Evolutionary conservation across 2,329 filamentous ascomycete genomes (phyloP).

Genomic region (Coniochaeta ligniaria): DNA sequence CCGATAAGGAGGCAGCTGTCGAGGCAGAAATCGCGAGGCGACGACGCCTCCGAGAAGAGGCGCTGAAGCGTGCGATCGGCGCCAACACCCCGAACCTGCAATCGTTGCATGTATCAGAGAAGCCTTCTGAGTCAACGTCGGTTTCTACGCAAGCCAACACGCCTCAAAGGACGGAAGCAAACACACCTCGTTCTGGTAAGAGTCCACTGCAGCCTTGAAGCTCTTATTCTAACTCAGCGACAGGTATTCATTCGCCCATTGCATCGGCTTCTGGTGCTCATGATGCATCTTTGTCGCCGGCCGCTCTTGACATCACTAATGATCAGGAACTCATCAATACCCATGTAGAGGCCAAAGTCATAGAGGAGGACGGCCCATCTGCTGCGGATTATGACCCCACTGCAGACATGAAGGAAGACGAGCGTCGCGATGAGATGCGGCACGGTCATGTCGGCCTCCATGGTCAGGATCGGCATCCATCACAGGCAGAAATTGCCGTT

Average conservation of each 20-base stretch:
- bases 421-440: conserved; percentile 60
- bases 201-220: background rate
- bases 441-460: conserved; percentile 47
- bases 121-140: conserved; percentile 47
- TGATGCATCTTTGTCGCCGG: conserved; percentile 44
- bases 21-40: conserved; percentile 79
- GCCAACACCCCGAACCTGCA: conserved; percentile 68
- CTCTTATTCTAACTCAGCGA: conserved; percentile 10
- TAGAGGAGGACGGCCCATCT: conserved; percentile 67
- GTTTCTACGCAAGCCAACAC: conserved; percentile 38
- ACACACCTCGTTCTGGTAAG: conserved; percentile 43
- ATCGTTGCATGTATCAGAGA: conserved; percentile 62
- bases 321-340: conserved; percentile 62
- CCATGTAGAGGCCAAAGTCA: conserved; percentile 33
- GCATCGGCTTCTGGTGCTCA: conserved; percentile 28
- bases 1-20: conserved; percentile 52
- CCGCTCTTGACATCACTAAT: conserved; percentile 54
- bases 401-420: conserved; percentile 80
- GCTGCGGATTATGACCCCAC: conserved; percentile 90
- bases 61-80: conserved; percentile 69
- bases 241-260: conserved; percentile 22
- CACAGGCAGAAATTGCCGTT: conserved; percentile 12
- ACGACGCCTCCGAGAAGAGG: conserved; percentile 75
- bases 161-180: conserved; percentile 25
- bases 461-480: conserved; percentile 26